Evolutionary conservation across 257 asterid genomes (phyloP).

Genomic region (Solanum sejunctum): DNA sequence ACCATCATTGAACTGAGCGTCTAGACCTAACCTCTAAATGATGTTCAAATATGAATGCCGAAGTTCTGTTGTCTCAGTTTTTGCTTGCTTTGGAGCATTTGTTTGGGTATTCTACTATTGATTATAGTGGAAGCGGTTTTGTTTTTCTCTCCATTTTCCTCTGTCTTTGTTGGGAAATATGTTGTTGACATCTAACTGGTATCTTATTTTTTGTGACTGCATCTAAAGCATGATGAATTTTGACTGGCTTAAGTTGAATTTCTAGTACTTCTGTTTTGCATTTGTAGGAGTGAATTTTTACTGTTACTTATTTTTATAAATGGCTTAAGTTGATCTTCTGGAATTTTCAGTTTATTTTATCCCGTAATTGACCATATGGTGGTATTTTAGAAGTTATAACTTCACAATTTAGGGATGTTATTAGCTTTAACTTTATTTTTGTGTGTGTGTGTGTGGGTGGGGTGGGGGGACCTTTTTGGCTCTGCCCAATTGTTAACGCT

Average conservation of each 20-base stretch:
- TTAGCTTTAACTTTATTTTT: background rate
- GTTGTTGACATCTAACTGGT: background rate
- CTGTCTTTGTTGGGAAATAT: background rate
- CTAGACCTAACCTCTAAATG: background rate
- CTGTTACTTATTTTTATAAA: background rate
- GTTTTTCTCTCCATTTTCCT: background rate
- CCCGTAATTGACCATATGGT: background rate
- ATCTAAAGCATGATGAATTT: background rate
- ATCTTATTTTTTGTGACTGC: background rate
- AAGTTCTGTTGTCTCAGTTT: background rate
- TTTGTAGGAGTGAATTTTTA: background rate
- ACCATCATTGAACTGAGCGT: background rate
- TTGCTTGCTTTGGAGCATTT: background rate
- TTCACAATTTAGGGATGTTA: background rate
- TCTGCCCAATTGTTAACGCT: background rate
- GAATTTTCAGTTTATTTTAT: background rate
- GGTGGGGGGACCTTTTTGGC: background rate
- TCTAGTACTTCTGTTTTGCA: background rate
- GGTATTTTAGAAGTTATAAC: background rate
- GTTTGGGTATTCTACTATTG: background rate
- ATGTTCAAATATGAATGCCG: background rate
- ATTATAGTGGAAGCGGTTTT: background rate
- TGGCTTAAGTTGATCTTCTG: background rate
- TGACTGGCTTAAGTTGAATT: background rate
- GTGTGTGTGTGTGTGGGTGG: too few species aligned